Base-by-base conservation (phyloP, 2,329 filamentous ascomycete genomes). In the Diaporthe velutina region DNA sequence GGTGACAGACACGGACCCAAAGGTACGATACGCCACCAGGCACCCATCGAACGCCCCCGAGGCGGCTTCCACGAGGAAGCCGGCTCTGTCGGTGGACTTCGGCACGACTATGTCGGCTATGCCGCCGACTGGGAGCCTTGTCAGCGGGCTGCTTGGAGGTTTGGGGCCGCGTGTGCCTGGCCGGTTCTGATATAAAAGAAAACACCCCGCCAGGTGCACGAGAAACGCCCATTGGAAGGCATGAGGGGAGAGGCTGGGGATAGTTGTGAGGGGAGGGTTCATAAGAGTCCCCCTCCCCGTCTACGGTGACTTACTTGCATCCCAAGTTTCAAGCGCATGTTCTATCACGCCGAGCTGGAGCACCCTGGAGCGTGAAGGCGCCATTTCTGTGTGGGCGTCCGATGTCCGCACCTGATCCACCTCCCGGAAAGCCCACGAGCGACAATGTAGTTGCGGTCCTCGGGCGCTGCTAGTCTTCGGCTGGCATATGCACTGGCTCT, bases 1-100 rank as follows among this genome's bases (percentile, higher is more conserved):
- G 0, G 94, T 96, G 74, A 92, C 86, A 17, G 80, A 80, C 55
- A 90, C 85, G 42, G 92, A 94, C 58, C 83, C 83, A 78, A 95
- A 95, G 19, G 93, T 96, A 71, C 94, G 90, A 83, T 93, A 97
- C 38, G 89, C 88, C 50, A 89, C 92, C 28, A 89, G 80, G 42
- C 92, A 89, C 76, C 90, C 92, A 77, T 94, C 90, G n/a, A 95
- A 86, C 42, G 87, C 86, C 28, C 93, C 93, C 28, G 89, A 87
- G 66, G 85, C 84, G 81, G 90, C 92, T 84, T 96, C 93, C 64
- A 89, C 81, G 70, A 96, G 84, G 83, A 97, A 96, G 25, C 91
- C 91, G 28, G 84, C 81, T 72, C 94, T 91, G 81, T 88, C 90
- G 28, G 85, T 91, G 13, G 94, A 86, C 75, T 85, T 85, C 10